Conservation (phyloP, 805 yeast genomes). For the Lachancea lanzarotensis region DNA sequence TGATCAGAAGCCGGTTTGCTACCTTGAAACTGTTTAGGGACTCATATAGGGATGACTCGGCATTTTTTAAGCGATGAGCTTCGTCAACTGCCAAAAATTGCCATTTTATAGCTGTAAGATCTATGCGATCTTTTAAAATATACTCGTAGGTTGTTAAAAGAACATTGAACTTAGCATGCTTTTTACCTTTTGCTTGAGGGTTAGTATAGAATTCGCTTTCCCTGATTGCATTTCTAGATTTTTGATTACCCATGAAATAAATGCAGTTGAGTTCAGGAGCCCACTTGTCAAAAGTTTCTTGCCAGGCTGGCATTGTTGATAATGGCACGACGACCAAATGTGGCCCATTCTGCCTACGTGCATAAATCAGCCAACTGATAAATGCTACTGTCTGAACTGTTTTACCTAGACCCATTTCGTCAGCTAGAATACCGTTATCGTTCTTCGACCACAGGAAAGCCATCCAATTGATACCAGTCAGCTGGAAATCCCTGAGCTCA, state of each 20-base stretch:
- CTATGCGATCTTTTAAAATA: conserved; percentile 79
- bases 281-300: conserved; percentile 97
- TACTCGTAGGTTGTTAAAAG: conserved; percentile 93
- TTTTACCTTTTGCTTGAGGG: conserved; percentile 37
- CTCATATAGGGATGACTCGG: conserved; percentile 89
- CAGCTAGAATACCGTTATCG: conserved; percentile 95
- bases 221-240: conserved; percentile 73
- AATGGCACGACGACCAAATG: conserved; percentile 94
- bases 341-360: conserved; percentile 96
- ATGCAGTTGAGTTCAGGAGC: conserved; percentile 92
- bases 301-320: conserved; percentile 98
- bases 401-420: conserved; percentile 98
- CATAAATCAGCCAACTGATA: conserved; percentile 88
- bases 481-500: conserved; percentile 90
- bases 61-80: conserved; percentile 93
- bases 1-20: conserved; percentile 77
- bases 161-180: conserved; percentile 84
- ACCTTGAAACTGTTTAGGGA: conserved; percentile 77
- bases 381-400: conserved; percentile 96
- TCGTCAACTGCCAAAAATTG: conserved; percentile 97
- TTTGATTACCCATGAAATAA: conserved; percentile 87
- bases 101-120: conserved; percentile 83
- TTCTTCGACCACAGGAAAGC: conserved; percentile 97
- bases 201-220: conserved; percentile 77
- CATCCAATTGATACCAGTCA: conserved; percentile 99